Base-by-base conservation (phyloP, 108 stramenopile genomes). In the Conticribra guillardii region DNA sequence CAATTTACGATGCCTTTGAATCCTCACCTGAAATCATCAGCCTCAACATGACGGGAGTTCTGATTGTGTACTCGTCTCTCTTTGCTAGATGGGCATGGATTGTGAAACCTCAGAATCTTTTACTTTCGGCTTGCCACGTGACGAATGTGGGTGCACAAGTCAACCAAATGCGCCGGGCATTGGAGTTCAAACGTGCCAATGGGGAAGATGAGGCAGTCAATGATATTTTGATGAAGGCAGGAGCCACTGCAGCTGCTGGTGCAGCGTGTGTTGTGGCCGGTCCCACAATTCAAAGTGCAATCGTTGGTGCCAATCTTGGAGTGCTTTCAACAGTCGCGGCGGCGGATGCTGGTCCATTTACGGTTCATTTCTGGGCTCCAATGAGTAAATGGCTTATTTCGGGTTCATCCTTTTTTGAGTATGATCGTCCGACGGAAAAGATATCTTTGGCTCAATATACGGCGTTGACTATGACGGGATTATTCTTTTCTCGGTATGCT, bases 301-400 rank as follows among this genome's bases (percentile, higher is more conserved):
- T 95, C 26, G 63, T 76, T 19, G 67, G 62, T 54, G 84, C 87
- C 0, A 84, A 89, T 45, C 49, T 89, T 11, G 91, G 90, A 9
- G 32, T 84, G 9, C 60, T 95, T 27, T 83, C 87, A 4, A 75
- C 74, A 0, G 58, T 91, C 23, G 91, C 91, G 0, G 91, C 87
- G 11, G 91, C 91, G 41, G 82, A 83, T 37, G 94, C 94, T 15
- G 94, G 84, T 8, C 77, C 75, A 30, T 76, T 76, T 46, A 82
- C 84, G 27, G 80, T 83, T 17, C 80, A 81, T 67, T 86, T 86
- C 60, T 87, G 89, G 91, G 94, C 91, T n/a, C 94, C 94, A 18
- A 95, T 93, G 94, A 83, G 81, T 49, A 95, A 95, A 57, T 92
- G 91, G 88, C 67, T 91, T 60, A 92, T 95, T 84, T 82, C 79